Conservation (phyloP, 805 yeast species). For the Saccharomycopsis sp. region DNA sequence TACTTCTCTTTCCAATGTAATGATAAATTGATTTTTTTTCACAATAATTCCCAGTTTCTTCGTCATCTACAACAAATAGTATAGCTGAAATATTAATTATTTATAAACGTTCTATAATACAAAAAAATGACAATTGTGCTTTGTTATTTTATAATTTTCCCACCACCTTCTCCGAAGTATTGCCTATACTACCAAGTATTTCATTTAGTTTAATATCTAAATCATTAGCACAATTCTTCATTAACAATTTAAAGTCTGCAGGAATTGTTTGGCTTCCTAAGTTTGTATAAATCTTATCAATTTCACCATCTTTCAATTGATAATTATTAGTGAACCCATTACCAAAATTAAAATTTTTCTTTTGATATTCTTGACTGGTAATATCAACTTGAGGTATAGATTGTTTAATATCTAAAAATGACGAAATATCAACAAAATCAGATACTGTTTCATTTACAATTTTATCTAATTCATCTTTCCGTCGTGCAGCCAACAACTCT, state of each 20-base stretch:
- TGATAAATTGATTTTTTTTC: too few species aligned
- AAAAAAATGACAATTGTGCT: too few species aligned
- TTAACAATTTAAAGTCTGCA: constrained; percentile 1
- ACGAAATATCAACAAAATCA: constrained; percentile 13
- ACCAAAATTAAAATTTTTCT: constrained; percentile 11
- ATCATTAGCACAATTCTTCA: constrained; percentile 4
- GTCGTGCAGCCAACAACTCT: constrained; percentile 2
- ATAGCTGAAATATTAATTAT: too few species aligned
- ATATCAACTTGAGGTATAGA: constrained; percentile 8
- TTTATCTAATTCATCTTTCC: constrained; percentile 11
- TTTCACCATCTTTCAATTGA: background rate
- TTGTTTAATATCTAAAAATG: constrained; percentile 4
- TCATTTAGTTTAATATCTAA: background rate
- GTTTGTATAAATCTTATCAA: constrained; percentile 8
- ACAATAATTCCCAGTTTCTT: too few species aligned
- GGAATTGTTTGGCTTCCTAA: constrained; percentile 1
- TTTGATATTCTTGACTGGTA: background rate
- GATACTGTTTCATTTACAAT: constrained; percentile 13
- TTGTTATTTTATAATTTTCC: constrained; percentile 11
- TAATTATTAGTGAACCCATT: constrained; percentile 13
- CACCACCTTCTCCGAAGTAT: constrained; percentile 3
- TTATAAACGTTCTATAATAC: too few species aligned
- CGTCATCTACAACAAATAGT: too few species aligned
- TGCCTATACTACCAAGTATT: background rate
- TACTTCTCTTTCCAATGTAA: background rate